Percentiles rank a stretch among this genome's conserved stretches.
Conservation (phyloP, 2,329 filamentous ascomycete genomes). For the Penicillium sp. region DNA sequence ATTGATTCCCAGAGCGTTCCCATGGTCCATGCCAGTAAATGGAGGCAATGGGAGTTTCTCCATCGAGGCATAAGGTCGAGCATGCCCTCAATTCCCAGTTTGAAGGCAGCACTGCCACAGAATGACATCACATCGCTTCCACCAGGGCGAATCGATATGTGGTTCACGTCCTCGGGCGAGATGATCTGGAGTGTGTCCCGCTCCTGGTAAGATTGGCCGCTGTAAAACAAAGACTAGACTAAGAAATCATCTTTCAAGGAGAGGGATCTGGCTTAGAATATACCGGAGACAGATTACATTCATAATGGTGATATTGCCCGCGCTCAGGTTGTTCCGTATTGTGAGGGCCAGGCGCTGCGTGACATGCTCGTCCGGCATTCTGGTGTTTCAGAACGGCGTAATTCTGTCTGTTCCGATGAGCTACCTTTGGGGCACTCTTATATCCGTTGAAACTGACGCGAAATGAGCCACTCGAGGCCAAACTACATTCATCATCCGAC, state of each 20-base stretch:
- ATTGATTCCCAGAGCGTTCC: slow-evolving; percentile 4
- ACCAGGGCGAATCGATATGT: slow-evolving; percentile 7
- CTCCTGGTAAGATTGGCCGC: slow-evolving; percentile 5
- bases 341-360: slow-evolving; percentile 1
- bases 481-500: too few species aligned
- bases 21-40: slow-evolving; percentile 12
- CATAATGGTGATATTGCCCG: background rate
- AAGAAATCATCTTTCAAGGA: background rate
- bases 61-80: slow-evolving; percentile 5
- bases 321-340: background rate
- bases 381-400: too few species aligned
- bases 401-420: too few species aligned
- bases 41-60: slow-evolving; percentile 1
- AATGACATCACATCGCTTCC: slow-evolving; percentile 6
- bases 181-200: slow-evolving; percentile 1
- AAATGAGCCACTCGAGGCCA: too few species aligned
- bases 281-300: slow-evolving; percentile 1
- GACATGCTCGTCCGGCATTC: background rate
- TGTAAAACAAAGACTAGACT: background rate
- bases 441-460: too few species aligned
- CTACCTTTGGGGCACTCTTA: too few species aligned
- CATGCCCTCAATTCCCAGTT: slow-evolving; percentile 8
- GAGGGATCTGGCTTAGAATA: background rate
- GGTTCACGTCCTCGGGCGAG: slow-evolving; percentile 1
- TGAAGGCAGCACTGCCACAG: slow-evolving; percentile 8